Base-by-base conservation (phyloP, 2,329 filamentous ascomycete genomes). In the Xylaria sp. region DNA sequence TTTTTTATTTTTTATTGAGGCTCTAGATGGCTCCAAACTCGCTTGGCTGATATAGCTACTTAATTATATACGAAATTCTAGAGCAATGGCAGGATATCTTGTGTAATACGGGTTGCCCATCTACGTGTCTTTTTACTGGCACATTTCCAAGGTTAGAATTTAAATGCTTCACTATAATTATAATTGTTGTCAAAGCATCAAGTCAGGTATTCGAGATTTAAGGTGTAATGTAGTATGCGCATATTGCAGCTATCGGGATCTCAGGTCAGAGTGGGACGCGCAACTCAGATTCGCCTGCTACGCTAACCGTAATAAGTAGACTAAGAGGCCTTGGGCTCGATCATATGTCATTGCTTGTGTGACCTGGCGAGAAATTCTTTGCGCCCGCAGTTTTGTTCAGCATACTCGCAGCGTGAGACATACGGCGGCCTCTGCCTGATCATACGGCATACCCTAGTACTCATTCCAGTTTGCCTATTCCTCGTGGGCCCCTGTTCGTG, bases 311-410 rank as follows among this genome's bases (percentile, higher is more conserved):
- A 32, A 46, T 28, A 4, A 39, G 36, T 32, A 62, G n/a, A 36
- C 20, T 13, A 39, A 58, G 55, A 20, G 39, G 39, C 39, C 13
- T 58, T 18, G 39, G 39, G 55, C 39, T 32, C 36, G 64, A 66
- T 66, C 64, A 62, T 66, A 58, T 63, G 46, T 63, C 60, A 61
- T 55, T 41, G 43, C 18, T 15, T 36, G 52, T 36, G 53, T 28
- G 34, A 32, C n/a, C 50, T 6, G 53, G 32, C 20, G 20, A 25
- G 46, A 61, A 41, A 59, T 59, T 65, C 63, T 62, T 41, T n/a
- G 50, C 58, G 63, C 50, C 43, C 34, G n/a, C 58, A 45, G 34
- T 30, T 18, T 52, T 52, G 45, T 62, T 28, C 53, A 50, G 53
- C 63, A 7, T 53, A 28, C 32, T 36, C 46, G 59, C 63, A 41